Base-by-base conservation (phyloP, 225 moss, liverwort and hornwort species). In the Sphagnum contortum region DNA sequence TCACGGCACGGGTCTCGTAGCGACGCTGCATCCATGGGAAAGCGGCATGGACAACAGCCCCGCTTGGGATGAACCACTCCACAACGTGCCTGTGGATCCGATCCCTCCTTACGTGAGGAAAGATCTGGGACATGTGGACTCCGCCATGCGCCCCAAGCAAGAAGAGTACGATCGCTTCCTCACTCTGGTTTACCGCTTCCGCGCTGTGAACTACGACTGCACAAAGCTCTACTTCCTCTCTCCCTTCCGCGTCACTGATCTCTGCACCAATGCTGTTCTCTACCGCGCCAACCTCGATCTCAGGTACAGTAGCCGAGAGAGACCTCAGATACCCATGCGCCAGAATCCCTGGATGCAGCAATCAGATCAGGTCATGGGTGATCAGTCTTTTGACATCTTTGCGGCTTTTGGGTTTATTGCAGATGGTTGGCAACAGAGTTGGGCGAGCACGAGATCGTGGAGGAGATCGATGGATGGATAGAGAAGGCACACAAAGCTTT, bases 41-140 rank as follows among this genome's bases (percentile, higher is more conserved):
- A 69, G 63, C 50, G 73, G 73, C 45, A 74, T 74, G 73, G 73
- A 74, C 55, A 74, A 74, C 57, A 69, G 69, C 12, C 73, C 73
- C 6, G 69, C 73, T 11, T 74, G 73, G 73, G 73, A 74, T n/a
- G 68, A 74, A n/a, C 29, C 73, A 4, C 12, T 74, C 47, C 29
- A 12, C 14, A 52, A 67, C 12, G 69, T 74, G 29, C 73, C 73
- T 4, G 73, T 74, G 2, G 69, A 68, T 48, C 13, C 56, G 4
- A 62, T 74, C 12, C 73, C 73, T 9, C 69, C 73, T 3, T 74
- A 74, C 44, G 73, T 68, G 68, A 57, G 73, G 57, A 47, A 45
- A 7, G 73, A 74, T 53, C 73, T 74, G n/a, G 63, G 63, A 44
- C 73, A 74, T 46, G 73, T 69, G 45, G 68, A 74, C 57, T 61